These are phyloP conservation scores for Aspergillus flavus DNA, from an alignment of 2,329 filamentous ascomycete species.

Conservation along the genomic window DNA sequence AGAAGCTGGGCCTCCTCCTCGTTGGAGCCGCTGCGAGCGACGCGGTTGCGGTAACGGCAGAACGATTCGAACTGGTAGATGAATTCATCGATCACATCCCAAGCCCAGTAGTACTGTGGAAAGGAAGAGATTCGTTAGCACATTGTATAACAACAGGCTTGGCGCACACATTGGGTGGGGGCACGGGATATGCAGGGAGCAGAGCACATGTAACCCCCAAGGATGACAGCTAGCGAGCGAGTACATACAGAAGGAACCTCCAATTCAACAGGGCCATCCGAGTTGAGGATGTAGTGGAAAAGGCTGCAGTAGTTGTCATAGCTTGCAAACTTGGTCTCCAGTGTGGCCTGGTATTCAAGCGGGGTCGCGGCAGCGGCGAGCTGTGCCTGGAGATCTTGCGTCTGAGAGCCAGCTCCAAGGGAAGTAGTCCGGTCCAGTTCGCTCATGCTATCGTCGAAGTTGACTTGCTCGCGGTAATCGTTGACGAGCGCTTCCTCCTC, in stretches of 20 bases:
- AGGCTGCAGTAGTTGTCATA: slow-evolving; percentile 99
- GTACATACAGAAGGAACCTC: slow-evolving; percentile 88
- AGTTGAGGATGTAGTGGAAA: slow-evolving; percentile 99
- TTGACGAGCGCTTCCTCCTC: slow-evolving; percentile 95
- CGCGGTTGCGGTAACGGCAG: slow-evolving; percentile 91
- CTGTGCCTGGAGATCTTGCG: slow-evolving; percentile 91
- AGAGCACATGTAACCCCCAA: background rate
- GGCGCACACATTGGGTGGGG: slow-evolving; percentile 12
- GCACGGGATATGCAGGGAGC: background rate
- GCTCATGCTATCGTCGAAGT: slow-evolving; percentile 84
- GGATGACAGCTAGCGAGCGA: slow-evolving; percentile 1
- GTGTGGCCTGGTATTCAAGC: slow-evolving; percentile 90
- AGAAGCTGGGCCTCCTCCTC: slow-evolving; percentile 91
- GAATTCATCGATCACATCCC: slow-evolving; percentile 99
- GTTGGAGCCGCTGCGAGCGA: slow-evolving; percentile 78
- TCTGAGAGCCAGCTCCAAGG: slow-evolving; percentile 70
- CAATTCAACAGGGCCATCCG: slow-evolving; percentile 95
- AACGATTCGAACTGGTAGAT: slow-evolving; percentile 99
- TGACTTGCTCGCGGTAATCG: slow-evolving; percentile 95
- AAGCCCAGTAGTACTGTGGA: slow-evolving; percentile 93
- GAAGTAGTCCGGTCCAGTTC: slow-evolving; percentile 76
- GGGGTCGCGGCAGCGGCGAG: slow-evolving; percentile 90
- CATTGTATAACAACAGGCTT: slow-evolving; percentile 2
- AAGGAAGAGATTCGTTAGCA: slow-evolving; percentile 12
- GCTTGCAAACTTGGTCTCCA: slow-evolving; percentile 97